Evolutionary conservation across 495 filamentous ascomycete genomes (phyloP).

Genomic region (Cladorrhinum samala): DNA sequence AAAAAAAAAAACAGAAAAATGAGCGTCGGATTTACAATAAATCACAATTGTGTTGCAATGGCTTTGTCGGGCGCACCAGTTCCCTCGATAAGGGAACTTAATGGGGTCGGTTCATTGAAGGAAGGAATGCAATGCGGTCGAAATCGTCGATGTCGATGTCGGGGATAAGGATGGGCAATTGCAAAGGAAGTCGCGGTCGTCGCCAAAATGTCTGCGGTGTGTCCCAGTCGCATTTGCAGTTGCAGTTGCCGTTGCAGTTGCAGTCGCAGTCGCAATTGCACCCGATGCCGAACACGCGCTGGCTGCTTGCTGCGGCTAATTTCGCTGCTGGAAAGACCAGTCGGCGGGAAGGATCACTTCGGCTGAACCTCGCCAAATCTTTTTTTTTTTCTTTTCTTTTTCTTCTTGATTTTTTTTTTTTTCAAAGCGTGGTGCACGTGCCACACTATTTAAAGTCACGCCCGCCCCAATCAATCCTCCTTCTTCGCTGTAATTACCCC

Average conservation of each 20-base stretch:
- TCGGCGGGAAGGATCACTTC: background rate
- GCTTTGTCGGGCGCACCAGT: background rate
- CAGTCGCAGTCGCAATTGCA: background rate
- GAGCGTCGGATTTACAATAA: too few species aligned
- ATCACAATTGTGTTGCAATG: too few species aligned
- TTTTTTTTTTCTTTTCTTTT: too few species aligned
- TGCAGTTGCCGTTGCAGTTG: too few species aligned
- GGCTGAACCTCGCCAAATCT: conserved; percentile 5
- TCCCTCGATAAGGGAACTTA: conserved; percentile 19
- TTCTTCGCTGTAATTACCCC: too few species aligned
- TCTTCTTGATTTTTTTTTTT: too few species aligned
- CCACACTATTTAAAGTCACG: too few species aligned
- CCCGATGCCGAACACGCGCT: too few species aligned
- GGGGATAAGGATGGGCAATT: background rate
- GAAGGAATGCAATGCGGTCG: conserved; percentile 15
- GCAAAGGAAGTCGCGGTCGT: background rate
- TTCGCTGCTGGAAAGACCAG: background rate
- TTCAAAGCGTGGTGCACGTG: too few species aligned
- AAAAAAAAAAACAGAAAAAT: background rate
- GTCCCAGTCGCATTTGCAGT: too few species aligned
- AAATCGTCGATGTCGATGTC: background rate
- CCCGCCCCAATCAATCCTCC: too few species aligned
- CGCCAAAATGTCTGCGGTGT: too few species aligned
- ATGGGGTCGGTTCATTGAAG: conserved; percentile 26
- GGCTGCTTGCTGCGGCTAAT: background rate